Evolutionary conservation across 2,329 filamentous ascomycete genomes (phyloP).

Genomic region (Thermothelomyces thermophilus): DNA sequence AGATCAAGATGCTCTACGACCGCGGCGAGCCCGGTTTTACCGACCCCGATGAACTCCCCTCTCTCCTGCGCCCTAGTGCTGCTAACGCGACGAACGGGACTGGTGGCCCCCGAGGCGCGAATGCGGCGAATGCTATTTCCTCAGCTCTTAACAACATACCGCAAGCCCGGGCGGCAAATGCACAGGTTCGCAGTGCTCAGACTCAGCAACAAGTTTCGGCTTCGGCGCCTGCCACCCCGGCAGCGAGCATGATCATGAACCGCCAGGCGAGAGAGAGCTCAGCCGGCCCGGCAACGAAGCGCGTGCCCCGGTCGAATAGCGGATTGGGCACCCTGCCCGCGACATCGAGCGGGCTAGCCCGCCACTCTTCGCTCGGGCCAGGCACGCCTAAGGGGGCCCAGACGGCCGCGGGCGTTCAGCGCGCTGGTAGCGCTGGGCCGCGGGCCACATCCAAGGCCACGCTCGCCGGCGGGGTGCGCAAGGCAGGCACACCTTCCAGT

Average conservation of each 20-base stretch:
- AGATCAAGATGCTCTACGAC: slow-evolving; percentile 57
- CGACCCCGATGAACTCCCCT: slow-evolving; percentile 57
- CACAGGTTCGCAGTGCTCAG: slow-evolving; percentile 45
- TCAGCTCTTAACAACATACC: slow-evolving; percentile 33
- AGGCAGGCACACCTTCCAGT: slow-evolving; percentile 39
- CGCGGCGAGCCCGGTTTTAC: slow-evolving; percentile 55
- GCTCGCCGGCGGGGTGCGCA: slow-evolving; percentile 37
- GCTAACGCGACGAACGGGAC: slow-evolving; percentile 39
- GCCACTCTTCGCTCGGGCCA: slow-evolving; percentile 57
- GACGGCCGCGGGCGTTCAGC: slow-evolving; percentile 26
- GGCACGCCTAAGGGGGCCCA: slow-evolving; percentile 50
- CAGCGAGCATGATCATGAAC: slow-evolving; percentile 53
- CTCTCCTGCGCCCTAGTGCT: slow-evolving; percentile 52
- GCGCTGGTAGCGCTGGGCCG: slow-evolving; percentile 54
- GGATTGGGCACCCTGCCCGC: slow-evolving; percentile 42
- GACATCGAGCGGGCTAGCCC: slow-evolving; percentile 52
- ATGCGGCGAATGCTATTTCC: slow-evolving; percentile 35
- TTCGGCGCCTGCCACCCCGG: slow-evolving; percentile 55
- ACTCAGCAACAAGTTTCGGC: slow-evolving; percentile 43
- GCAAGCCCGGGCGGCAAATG: slow-evolving; percentile 38
- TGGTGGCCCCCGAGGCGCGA: slow-evolving; percentile 38
- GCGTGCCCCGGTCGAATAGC: slow-evolving; percentile 43
- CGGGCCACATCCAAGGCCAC: slow-evolving; percentile 44
- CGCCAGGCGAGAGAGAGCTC: slow-evolving; percentile 52
- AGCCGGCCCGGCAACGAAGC: slow-evolving; percentile 50